phyloP scores from a whole-genome alignment of 169 alveolate genomes.

The Plasmodium falciparum region DNA sequence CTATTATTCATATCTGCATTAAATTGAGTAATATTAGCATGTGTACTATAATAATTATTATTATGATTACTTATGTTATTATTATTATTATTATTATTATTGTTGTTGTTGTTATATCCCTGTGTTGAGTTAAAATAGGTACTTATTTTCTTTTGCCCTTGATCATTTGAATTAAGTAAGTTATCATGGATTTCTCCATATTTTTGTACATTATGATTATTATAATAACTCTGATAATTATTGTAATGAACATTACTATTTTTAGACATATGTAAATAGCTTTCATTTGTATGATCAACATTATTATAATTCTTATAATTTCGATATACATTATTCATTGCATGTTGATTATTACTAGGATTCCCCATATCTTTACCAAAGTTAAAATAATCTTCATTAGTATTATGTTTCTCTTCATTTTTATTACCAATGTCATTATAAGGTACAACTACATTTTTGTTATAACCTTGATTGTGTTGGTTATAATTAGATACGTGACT shows the following conservation, averaged over 20 bases:
- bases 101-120: neutral
- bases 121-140: neutral
- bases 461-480: neutral
- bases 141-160: conserved; percentile 22
- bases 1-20: neutral
- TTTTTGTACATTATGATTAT: too few species aligned
- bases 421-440: neutral
- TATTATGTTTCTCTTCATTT: conserved; percentile 31
- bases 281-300: conserved; percentile 8
- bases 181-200: conserved; percentile 1
- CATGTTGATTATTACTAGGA: neutral
- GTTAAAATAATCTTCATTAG: conserved; percentile 17
- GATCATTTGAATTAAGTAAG: neutral
- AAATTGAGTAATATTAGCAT: too few species aligned
- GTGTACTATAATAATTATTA: neutral
- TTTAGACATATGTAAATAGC: conserved; percentile 8
- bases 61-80: neutral
- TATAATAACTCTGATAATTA: too few species aligned
- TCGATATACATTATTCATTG: neutral
- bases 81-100: neutral
- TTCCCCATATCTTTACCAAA: conserved; percentile 11
- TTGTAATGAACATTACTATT: neutral
- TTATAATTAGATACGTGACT: neutral
- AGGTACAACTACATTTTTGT: conserved; percentile 3
- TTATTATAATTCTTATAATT: neutral